phyloP scores from a whole-genome alignment of 1,284 basidiomycete genomes.

The Tilletia horrida region DNA sequence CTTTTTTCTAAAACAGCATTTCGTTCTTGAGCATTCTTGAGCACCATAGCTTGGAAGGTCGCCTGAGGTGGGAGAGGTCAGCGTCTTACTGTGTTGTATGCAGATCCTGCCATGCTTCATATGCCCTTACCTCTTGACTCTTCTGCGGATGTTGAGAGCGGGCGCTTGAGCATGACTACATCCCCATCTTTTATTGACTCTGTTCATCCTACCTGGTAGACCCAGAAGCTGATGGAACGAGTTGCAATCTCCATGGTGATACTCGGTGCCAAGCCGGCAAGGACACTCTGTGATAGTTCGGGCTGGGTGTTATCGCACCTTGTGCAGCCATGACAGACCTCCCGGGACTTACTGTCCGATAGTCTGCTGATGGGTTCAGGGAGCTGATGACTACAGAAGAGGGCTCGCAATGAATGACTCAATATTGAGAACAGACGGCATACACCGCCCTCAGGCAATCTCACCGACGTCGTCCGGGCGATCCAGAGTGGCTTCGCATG shows the following conservation, averaged over 20 bases:
- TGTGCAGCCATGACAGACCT: background rate
- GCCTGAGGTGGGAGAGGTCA: slow-evolving; percentile 18
- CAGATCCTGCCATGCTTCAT: too few species aligned
- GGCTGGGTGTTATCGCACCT: background rate
- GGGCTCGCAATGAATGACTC: background rate
- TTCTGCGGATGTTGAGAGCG: background rate
- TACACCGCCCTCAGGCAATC: background rate
- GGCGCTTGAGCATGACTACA: background rate
- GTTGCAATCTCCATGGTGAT: slow-evolving; percentile 30
- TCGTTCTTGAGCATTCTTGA: slow-evolving; percentile 29
- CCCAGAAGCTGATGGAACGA: slow-evolving; percentile 32
- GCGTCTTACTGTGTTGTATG: too few species aligned
- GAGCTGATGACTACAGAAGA: slow-evolving; percentile 25
- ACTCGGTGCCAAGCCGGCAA: slow-evolving; percentile 31
- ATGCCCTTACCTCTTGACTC: slow-evolving; percentile 19
- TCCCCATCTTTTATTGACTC: background rate
- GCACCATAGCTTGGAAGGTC: slow-evolving; percentile 27
- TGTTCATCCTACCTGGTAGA: slow-evolving; percentile 23
- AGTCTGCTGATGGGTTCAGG: slow-evolving; percentile 30
- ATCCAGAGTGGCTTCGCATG: slow-evolving; percentile 30
- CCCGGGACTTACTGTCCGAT: slow-evolving; percentile 22
- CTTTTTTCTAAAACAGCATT: slow-evolving; percentile 19
- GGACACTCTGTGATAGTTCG: slow-evolving; percentile 23
- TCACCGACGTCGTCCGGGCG: slow-evolving; percentile 26
- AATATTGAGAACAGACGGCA: too few species aligned